These are phyloP conservation scores for Penicillium arizonense DNA, from an alignment of 495 filamentous ascomycete genomes.

Conservation along the genomic window DNA sequence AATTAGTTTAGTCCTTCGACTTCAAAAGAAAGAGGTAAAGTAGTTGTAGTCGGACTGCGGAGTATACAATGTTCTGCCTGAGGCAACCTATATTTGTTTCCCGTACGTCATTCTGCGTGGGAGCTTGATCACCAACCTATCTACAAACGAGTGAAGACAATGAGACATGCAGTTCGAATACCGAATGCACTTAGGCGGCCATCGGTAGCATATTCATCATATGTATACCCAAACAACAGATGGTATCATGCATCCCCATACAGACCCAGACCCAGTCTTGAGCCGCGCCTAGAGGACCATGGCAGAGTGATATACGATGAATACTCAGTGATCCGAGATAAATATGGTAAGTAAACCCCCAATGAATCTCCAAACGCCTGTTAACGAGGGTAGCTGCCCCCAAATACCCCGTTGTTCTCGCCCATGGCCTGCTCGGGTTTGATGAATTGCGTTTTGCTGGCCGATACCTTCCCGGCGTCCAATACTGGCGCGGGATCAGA, in stretches of 20 bases:
- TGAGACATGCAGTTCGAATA: constrained; percentile 19
- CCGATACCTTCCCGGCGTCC: constrained; percentile 67
- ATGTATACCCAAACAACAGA: constrained; percentile 4
- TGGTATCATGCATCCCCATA: constrained; percentile 6
- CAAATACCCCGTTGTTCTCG: constrained; percentile 74
- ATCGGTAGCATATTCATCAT: background rate
- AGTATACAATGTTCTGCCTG: constrained; percentile 12
- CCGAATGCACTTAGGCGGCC: background rate
- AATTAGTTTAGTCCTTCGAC: no score
- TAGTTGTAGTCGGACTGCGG: background rate
- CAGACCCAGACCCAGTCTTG: constrained; percentile 24
- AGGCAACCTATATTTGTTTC: constrained; percentile 2
- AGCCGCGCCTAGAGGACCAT: constrained; percentile 60
- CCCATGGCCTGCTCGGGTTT: constrained; percentile 91
- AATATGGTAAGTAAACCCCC: constrained; percentile 56
- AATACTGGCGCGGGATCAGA: constrained; percentile 91
- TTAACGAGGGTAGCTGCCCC: constrained; percentile 49
- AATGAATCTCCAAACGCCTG: background rate
- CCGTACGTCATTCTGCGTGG: constrained; percentile 22
- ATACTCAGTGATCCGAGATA: constrained; percentile 66
- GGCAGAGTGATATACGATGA: constrained; percentile 74
- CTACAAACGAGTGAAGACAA: constrained; percentile 10
- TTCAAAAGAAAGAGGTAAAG: background rate
- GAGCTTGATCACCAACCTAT: constrained; percentile 6
- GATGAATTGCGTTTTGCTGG: constrained; percentile 76